phyloP scores from a whole-genome alignment of 768 basidiomycete species.

The Lactarius pseudohatsudake region DNA sequence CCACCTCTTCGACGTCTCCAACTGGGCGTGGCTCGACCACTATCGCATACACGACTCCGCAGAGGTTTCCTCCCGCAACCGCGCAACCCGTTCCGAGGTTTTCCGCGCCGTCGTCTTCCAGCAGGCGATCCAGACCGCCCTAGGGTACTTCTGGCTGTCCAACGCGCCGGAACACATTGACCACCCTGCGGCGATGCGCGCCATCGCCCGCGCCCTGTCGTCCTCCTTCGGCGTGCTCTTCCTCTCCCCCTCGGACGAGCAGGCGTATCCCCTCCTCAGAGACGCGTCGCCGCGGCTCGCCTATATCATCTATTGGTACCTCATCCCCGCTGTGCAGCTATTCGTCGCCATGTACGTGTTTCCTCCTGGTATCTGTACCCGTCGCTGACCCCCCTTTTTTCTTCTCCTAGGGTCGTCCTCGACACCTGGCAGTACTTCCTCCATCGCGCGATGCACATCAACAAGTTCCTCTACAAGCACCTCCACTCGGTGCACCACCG shows the following conservation, averaged over 20 bases:
- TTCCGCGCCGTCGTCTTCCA: conserved; percentile 81
- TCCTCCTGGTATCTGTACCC: not conserved
- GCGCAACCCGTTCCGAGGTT: conserved; percentile 69
- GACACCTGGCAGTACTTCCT: conserved; percentile 99
- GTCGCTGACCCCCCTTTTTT: not conserved
- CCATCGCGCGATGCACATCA: conserved; percentile 88
- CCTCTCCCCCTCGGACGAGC: not conserved
- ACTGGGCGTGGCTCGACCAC: conserved; percentile 74
- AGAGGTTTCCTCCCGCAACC: conserved; percentile 75
- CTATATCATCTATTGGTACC: conserved; percentile 91
- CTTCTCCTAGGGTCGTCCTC: conserved; percentile 69
- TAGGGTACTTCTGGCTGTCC: conserved; percentile 70
- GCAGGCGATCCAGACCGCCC: conserved; percentile 76
- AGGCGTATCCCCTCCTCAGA: conserved; percentile 34
- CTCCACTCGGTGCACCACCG: conserved; percentile 95
- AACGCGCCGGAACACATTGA: conserved; percentile 34
- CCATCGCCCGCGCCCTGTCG: not conserved
- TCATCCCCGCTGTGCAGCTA: conserved; percentile 70
- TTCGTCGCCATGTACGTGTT: conserved; percentile 76
- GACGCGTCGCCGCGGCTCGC: conserved; percentile 44
- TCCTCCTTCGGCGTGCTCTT: not conserved
- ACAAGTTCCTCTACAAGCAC: conserved; percentile 86
- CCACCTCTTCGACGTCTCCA: conserved; percentile 75
- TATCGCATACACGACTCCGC: conserved; percentile 86
- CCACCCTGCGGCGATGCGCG: conserved; percentile 33